Conservation (phyloP, 2,329 filamentous ascomycete genomes). For the Balansia obtecta region DNA sequence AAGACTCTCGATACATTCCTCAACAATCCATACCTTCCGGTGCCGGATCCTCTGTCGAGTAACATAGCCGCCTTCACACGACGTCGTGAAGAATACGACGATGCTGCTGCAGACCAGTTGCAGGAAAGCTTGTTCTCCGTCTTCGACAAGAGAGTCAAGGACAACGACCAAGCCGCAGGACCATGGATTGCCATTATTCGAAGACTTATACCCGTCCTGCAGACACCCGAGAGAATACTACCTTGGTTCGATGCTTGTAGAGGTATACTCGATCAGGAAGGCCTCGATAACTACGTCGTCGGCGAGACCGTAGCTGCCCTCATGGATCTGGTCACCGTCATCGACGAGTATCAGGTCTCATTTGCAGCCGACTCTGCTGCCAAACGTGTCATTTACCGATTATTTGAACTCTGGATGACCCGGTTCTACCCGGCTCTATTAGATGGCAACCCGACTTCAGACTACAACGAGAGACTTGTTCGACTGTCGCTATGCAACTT, state of each 20-base stretch:
- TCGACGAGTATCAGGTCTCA: conserved; percentile 40
- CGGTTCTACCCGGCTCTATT: conserved; percentile 26
- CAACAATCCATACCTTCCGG: conserved; percentile 39
- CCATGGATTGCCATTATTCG: conserved; percentile 59
- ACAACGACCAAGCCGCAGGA: conserved; percentile 42
- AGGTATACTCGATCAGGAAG: conserved; percentile 32
- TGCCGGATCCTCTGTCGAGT: conserved; percentile 51
- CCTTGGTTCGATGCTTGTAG: conserved; percentile 56
- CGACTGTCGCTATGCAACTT: conserved; percentile 41
- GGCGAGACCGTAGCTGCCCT: conserved; percentile 53
- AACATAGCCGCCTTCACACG: conserved; percentile 56
- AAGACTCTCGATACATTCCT: conserved; percentile 43
- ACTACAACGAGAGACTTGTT: conserved; percentile 37
- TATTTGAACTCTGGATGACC: conserved; percentile 46
- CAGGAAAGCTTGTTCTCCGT: conserved; percentile 60
- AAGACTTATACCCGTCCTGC: conserved; percentile 50
- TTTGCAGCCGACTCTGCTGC: conserved; percentile 28
- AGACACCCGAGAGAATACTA: conserved; percentile 47
- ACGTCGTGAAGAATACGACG: conserved; percentile 55
- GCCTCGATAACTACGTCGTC: conserved; percentile 49
- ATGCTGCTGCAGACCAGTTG: conserved; percentile 54
- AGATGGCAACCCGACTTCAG: conserved; percentile 23
- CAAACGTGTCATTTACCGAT: conserved; percentile 41
- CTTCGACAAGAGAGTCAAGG: conserved; percentile 51
- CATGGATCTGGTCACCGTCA: conserved; percentile 50